Evolutionary conservation across 1,284 basidiomycete species (phyloP), one percentile per base, ranked within the genome.

Genomic region (Apiotrichum sp.): DNA sequence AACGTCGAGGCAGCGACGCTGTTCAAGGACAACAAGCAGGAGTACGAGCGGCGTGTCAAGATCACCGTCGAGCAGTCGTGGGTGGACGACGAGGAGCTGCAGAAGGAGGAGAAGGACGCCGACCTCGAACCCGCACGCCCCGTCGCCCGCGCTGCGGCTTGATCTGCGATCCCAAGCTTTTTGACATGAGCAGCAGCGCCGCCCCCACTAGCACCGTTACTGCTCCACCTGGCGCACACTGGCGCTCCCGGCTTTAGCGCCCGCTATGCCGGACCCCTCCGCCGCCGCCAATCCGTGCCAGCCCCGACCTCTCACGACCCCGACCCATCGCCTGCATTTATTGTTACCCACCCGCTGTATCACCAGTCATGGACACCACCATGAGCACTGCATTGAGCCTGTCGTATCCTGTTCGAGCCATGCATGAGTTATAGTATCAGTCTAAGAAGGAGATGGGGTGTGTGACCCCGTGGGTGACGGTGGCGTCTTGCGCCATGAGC

Each of bases 1-100:
- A 98, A 98, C 70, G 93, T 93, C 1, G 95, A 98, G 78, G 95
- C 95, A 0, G 95, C 95, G 2, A 89, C 91, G 73, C 77, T 98
- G 60, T 98, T 96, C 72, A 80, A 93, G 56, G 95, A 98, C 75
- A 98, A 98, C 71, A 93, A 96, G 87, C 98, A 97, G 79, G 93
- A 96, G 79, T 97, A 96, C 72, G 88, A 96, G 35, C 80, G 92
- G 57, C 78, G 91, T 56, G 93, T 97, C 47, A 90, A 93, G 77
- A 50, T 59, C 6, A 72, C 70, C 4, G 70, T 72, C 22, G 70
- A 72, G 55, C 64, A 66, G 32, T 69, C 67, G 2, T 72, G 70
- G 70, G 57, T 72, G 34, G 70, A 72, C 39, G 60, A 63, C 47
- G 59, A 63, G 32, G 68, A 69, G n/a, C 53, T 58, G 7, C 63